Conservation (phyloP, 495 filamentous ascomycete species). For the Daldinia decipiens region DNA sequence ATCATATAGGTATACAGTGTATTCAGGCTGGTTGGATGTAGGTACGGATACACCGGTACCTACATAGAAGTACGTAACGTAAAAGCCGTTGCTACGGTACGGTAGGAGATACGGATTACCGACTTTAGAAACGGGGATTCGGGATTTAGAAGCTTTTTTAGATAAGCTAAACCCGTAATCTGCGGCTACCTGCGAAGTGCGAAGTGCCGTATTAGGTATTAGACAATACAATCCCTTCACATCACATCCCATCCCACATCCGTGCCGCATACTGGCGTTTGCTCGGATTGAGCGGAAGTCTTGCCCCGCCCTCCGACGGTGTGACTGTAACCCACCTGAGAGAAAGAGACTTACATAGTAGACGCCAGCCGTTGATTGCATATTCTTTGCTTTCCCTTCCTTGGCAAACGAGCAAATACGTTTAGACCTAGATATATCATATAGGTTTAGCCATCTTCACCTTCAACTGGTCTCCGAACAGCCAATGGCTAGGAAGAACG, state of each 20-base stretch:
- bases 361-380: not conserved
- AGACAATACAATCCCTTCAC: not conserved
- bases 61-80: not conserved
- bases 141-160: not conserved
- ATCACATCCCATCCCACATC: not conserved
- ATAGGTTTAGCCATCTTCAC: not conserved
- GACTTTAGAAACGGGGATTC: not conserved
- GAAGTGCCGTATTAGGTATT: not conserved
- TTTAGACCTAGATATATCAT: not conserved
- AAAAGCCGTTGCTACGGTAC: not conserved
- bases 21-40: constrained; percentile 18
- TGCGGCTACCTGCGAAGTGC: not conserved
- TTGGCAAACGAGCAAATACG: not conserved
- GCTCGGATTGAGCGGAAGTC: not conserved
- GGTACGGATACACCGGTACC: not conserved
- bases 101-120: constrained; percentile 1
- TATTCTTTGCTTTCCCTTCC: not conserved
- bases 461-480: not conserved
- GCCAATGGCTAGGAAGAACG: constrained; percentile 11
- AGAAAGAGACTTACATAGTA: not conserved
- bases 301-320: not conserved
- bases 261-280: not conserved
- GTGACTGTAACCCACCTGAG: not conserved
- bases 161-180: constrained; percentile 1
- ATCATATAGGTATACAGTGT: not conserved